These are phyloP conservation scores for Vitis rupestris DNA, from an alignment of 164 flowering plant genomes.

Conservation along the genomic window DNA sequence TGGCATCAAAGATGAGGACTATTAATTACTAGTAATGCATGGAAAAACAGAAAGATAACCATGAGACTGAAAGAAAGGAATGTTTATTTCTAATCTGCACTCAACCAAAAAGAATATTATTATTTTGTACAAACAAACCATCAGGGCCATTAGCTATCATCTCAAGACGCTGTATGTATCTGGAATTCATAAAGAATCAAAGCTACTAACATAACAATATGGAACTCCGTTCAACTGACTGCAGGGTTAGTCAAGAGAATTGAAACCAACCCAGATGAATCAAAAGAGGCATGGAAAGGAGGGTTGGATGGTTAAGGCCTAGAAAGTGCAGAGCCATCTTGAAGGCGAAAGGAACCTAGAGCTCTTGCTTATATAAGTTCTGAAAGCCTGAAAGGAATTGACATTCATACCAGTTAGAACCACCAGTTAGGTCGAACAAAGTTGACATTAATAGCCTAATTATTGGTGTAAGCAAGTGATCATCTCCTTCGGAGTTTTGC, in stretches of 20 bases:
- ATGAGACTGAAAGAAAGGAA: slow-evolving; percentile 10
- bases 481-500: neutral
- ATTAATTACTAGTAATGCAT: slow-evolving; percentile 15
- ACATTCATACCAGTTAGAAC: slow-evolving; percentile 27
- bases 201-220: neutral
- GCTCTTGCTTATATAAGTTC: slow-evolving; percentile 25
- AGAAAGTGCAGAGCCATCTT: neutral
- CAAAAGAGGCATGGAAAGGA: neutral
- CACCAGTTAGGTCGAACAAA: slow-evolving; percentile 6
- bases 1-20: slow-evolving; percentile 21
- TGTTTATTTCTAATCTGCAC: neutral
- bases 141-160: neutral
- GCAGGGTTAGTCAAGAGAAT: neutral
- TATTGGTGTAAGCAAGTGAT: slow-evolving; percentile 2
- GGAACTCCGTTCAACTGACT: neutral
- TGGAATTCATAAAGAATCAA: too few relatives aligned
- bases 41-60: neutral
- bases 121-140: neutral
- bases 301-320: neutral
- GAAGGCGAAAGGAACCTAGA: slow-evolving; percentile 4
- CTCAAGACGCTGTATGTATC: neutral
- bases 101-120: neutral
- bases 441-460: neutral
- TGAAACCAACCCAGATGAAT: slow-evolving; percentile 12
- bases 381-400: neutral